Evolutionary conservation across 2,329 filamentous ascomycete genomes (phyloP).

Genomic region (Epichloe gansuensis): DNA sequence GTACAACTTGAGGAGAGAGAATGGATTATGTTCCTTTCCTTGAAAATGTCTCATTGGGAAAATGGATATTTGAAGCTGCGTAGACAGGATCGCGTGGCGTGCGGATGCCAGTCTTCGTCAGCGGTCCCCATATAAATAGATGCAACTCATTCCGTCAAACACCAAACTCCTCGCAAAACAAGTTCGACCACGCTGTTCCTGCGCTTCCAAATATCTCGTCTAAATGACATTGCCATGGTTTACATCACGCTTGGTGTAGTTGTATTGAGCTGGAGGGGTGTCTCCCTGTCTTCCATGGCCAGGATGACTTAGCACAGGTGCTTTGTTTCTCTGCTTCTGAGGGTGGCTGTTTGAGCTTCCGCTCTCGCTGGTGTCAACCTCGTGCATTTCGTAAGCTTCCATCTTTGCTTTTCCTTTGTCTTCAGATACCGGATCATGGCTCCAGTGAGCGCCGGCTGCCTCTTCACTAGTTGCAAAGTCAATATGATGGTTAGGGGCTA

Average conservation of each 20-base stretch:
- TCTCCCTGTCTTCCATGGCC: constrained; percentile 29
- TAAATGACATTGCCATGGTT: not conserved
- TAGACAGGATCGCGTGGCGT: too few species aligned
- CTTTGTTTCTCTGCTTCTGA: constrained; percentile 15
- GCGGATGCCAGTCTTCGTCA: too few species aligned
- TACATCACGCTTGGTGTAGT: constrained; percentile 4
- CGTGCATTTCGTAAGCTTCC: constrained; percentile 38
- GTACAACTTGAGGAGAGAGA: too few species aligned
- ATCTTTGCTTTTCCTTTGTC: constrained; percentile 30
- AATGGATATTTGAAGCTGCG: too few species aligned
- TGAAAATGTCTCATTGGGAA: too few species aligned
- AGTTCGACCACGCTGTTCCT: too few species aligned
- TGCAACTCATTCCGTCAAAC: too few species aligned
- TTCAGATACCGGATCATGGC: constrained; percentile 1
- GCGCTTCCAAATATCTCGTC: too few species aligned
- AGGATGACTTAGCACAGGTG: constrained; percentile 34
- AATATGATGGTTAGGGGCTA: constrained; percentile 9
- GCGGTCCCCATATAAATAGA: too few species aligned
- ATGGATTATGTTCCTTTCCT: too few species aligned
- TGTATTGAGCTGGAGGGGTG: constrained; percentile 13
- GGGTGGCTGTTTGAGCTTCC: constrained; percentile 14
- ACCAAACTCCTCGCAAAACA: not conserved
- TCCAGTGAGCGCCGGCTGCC: not conserved
- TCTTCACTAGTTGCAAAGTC: constrained; percentile 8
- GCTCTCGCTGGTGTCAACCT: constrained; percentile 14